phyloP scores from a whole-genome alignment of 2,329 filamentous ascomycete species.

The Fusarium gaditjirri region DNA sequence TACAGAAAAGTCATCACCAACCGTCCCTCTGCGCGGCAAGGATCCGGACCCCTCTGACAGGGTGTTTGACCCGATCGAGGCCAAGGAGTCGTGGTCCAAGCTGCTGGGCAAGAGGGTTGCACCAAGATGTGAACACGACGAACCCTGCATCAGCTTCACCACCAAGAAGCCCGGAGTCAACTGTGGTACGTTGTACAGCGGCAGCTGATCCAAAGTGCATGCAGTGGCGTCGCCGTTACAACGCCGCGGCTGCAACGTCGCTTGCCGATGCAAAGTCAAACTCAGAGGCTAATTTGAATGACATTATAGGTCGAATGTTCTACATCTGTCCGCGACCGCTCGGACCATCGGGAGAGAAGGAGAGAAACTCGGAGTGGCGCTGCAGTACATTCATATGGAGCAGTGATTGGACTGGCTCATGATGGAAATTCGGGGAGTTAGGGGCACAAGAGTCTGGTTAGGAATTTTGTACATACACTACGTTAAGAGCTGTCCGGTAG shows the following conservation, averaged over 20 bases:
- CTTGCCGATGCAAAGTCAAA: background rate
- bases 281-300: slow-evolving; percentile 34
- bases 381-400: slow-evolving; percentile 86
- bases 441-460: background rate
- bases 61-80: slow-evolving; percentile 74
- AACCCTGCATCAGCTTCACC: slow-evolving; percentile 83
- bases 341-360: slow-evolving; percentile 86
- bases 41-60: slow-evolving; percentile 46
- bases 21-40: background rate
- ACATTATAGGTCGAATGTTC: slow-evolving; percentile 65
- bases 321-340: slow-evolving; percentile 77
- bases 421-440: background rate
- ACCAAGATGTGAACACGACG: slow-evolving; percentile 87
- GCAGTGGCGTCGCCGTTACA: slow-evolving; percentile 20
- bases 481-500: background rate
- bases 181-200: slow-evolving; percentile 61
- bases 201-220: slow-evolving; percentile 6
- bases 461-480: background rate
- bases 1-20: background rate
- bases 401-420: slow-evolving; percentile 63
- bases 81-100: slow-evolving; percentile 87
- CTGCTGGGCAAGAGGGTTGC: slow-evolving; percentile 79
- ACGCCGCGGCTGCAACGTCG: slow-evolving; percentile 3
- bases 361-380: slow-evolving; percentile 85
- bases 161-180: slow-evolving; percentile 94